Conservation (phyloP, 108 stramenopile genomes). For the Schizochytrium sp. region DNA sequence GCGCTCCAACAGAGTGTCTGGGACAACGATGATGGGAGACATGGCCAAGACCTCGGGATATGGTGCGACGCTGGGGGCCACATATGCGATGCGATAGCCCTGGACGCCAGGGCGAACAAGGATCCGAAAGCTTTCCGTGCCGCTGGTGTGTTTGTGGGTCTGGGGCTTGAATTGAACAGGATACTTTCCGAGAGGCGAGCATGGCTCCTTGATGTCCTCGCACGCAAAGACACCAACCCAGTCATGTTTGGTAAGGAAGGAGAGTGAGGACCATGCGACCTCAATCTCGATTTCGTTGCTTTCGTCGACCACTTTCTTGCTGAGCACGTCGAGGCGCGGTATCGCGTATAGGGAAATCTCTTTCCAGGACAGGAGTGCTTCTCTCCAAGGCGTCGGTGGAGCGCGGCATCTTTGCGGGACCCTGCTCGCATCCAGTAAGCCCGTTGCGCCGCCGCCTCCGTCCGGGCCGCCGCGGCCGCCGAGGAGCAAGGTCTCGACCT, state of each 20-base stretch:
- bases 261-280: not conserved
- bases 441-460: no score
- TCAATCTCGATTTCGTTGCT: not conserved
- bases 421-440: no score
- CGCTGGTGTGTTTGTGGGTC: not conserved
- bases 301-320: not conserved
- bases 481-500: no score
- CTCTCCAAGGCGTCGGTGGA: no score
- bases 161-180: not conserved
- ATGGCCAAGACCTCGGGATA: conserved; percentile 5
- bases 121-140: not conserved
- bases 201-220: not conserved
- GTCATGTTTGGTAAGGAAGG: not conserved
- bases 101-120: not conserved
- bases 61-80: not conserved
- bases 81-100: not conserved
- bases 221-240: conserved; percentile 6
- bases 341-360: no score
- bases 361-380: no score
- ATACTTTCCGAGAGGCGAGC: not conserved
- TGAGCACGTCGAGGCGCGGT: no score
- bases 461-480: no score
- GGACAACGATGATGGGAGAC: no score
- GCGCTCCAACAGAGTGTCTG: not conserved
- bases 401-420: no score